Evolutionary conservation across 2,329 filamentous ascomycete species (phyloP), one percentile per base, ranked within the genome.

Genomic region (Talaromyces sp.): DNA sequence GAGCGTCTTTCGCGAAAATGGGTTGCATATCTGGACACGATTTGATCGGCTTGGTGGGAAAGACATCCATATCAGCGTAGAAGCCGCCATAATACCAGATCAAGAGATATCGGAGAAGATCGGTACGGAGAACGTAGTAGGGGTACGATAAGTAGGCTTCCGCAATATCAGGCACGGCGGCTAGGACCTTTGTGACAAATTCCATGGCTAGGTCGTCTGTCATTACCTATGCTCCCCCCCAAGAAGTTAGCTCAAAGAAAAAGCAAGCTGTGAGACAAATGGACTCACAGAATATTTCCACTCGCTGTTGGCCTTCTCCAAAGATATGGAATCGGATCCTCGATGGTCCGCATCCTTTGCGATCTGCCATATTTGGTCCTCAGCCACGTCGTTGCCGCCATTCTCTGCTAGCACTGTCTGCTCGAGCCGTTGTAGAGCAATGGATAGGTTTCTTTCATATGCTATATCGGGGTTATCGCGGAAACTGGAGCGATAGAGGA

Each of bases 41-140:
- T 31, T 64, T 70, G 56, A 75, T 73, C 9, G 69, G 52, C 13
- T 60, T 64, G 0, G 63, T 65, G 2, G 73, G 72, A 32, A 63
- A 69, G 17, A 73, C 63, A 32, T 75, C 73, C 26, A 69, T 67
- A 32, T 75, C 73, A 13, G 71, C 68, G 49, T 74, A 75, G 61
- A 70, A 73, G 29, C 73, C 73, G 13, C 72, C 73, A 27, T 69
- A 67, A 58, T 73, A 73, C 70, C 72, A 75, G 4, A 75, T 60
- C 2, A 75, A 61, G 4, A 75, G 64, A 51, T 75, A 75, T 17
- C 72, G 71, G 13, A 78, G 63, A 65, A 78, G 24, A 72, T 87
- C 49, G 79, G 86, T 46, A 79, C 84, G 5, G 71, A 80, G 62
- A 70, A 82, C 63, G 74, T 81, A 14, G 77, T 88, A 64, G 0